A percentile compares a stretch with the other conserved stretches of the same genome.
Conservation (phyloP, 352 stramenopile species). For the Pythium scleroteichum region DNA sequence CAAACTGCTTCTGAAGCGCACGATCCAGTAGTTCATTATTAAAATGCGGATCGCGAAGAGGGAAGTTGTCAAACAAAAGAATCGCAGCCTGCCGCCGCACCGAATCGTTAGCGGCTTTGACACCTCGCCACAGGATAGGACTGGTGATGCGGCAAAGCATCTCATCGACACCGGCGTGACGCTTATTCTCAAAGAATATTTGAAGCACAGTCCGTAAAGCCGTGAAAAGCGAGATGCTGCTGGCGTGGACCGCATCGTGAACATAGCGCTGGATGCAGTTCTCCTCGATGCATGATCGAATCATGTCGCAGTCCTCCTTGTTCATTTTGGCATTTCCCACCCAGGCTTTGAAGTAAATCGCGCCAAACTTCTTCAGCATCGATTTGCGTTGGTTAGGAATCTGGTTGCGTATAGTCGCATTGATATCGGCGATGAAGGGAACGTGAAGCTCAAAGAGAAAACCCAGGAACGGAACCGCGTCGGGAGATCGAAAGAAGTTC, state of each 20-base stretch:
- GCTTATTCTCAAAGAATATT: slow-evolving; percentile 88
- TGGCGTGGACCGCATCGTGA: slow-evolving; percentile 68
- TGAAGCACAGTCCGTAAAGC: slow-evolving; percentile 66
- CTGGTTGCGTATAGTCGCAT: slow-evolving; percentile 87
- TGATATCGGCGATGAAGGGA: slow-evolving; percentile 84
- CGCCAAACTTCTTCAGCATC: slow-evolving; percentile 72
- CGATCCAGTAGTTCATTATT: slow-evolving; percentile 77
- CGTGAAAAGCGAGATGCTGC: slow-evolving; percentile 66
- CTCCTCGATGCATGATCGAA: slow-evolving; percentile 76
- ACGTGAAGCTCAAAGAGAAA: slow-evolving; percentile 88
- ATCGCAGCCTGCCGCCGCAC: slow-evolving; percentile 81
- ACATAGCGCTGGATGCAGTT: slow-evolving; percentile 85
- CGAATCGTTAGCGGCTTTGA: slow-evolving; percentile 82
- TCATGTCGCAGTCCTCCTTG: slow-evolving; percentile 22
- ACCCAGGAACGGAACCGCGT: slow-evolving; percentile 81
- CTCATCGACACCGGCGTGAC: slow-evolving; percentile 74
- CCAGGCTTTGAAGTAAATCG: slow-evolving; percentile 87
- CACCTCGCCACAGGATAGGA: slow-evolving; percentile 81
- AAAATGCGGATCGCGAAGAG: slow-evolving; percentile 71
- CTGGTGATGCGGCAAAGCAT: slow-evolving; percentile 86
- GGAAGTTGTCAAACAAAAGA: slow-evolving; percentile 85
- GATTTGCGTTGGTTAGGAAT: slow-evolving; percentile 82
- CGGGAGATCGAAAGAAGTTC: slow-evolving; percentile 78
- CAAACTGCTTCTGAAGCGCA: slow-evolving; percentile 82
- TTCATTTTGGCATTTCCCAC: slow-evolving; percentile 48